These are phyloP conservation scores for Fusarium siculi DNA, from an alignment of 2,329 filamentous ascomycete genomes.

Conservation along the genomic window DNA sequence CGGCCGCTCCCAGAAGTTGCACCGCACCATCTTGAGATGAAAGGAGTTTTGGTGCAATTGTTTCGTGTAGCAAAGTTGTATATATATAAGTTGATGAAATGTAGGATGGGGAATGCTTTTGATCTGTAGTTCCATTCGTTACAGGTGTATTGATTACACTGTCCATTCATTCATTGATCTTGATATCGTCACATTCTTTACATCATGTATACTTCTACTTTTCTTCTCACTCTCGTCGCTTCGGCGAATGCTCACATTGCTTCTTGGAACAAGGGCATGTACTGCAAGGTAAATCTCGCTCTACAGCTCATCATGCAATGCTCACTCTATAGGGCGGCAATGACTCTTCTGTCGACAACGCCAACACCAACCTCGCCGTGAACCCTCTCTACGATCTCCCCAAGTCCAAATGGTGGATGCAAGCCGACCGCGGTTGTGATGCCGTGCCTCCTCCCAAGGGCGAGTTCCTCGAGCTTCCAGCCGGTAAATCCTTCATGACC, in stretches of 20 bases:
- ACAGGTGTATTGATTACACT: conserved; percentile 37
- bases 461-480: conserved; percentile 57
- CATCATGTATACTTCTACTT: conserved; percentile 34
- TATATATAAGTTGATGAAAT: conserved; percentile 5
- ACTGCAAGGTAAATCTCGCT: conserved; percentile 36
- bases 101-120: not conserved
- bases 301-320: fast-evolving
- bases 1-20: conserved; percentile 35
- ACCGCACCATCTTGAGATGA: conserved; percentile 34
- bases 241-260: conserved; percentile 42
- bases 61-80: not conserved
- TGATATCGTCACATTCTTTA: not conserved
- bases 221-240: conserved; percentile 35
- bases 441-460: conserved; percentile 47
- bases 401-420: conserved; percentile 62
- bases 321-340: conserved; percentile 43
- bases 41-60: conserved; percentile 16
- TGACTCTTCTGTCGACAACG: conserved; percentile 48
- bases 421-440: conserved; percentile 60
- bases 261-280: conserved; percentile 45
- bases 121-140: conserved; percentile 22
- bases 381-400: conserved; percentile 58
- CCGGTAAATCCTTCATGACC: conserved; percentile 59
- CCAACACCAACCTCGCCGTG: conserved; percentile 58
- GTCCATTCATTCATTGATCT: conserved; percentile 11